Conservation (phyloP, 2,329 filamentous ascomycete genomes). For the Aspergillus eucalypticola region DNA sequence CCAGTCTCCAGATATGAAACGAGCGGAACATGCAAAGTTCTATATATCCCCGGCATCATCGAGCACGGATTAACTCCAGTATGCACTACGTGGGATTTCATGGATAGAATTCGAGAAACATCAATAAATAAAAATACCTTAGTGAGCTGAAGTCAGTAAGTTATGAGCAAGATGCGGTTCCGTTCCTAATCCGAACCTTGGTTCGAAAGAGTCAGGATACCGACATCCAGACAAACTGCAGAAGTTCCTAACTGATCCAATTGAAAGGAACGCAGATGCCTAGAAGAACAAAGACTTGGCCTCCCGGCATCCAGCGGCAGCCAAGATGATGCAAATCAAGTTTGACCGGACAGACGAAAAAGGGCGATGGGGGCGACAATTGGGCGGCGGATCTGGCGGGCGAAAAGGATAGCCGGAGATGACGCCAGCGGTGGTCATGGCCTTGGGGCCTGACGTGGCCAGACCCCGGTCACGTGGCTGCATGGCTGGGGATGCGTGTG, state of each 20-base stretch:
- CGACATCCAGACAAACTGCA: not conserved
- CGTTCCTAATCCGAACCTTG: constrained; percentile 4
- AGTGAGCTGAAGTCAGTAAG: too few relatives aligned
- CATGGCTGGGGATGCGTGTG: not conserved
- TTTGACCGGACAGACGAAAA: not conserved
- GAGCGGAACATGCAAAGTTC: too few relatives aligned
- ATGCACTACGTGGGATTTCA: too few relatives aligned
- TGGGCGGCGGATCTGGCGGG: not conserved
- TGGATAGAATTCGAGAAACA: too few relatives aligned
- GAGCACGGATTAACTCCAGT: too few relatives aligned
- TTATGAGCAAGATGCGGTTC: not conserved
- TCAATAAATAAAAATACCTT: too few relatives aligned
- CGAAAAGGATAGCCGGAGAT: not conserved
- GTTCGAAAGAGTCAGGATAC: not conserved
- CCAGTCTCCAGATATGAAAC: too few relatives aligned
- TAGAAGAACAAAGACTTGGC: not conserved
- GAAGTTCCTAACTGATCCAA: not conserved
- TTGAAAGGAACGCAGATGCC: not conserved
- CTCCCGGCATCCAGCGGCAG: not conserved
- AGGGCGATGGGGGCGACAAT: not conserved
- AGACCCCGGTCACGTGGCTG: constrained; percentile 4
- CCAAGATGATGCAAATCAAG: not conserved
- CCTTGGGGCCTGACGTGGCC: constrained; percentile 9
- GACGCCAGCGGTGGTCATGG: not conserved
- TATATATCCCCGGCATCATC: too few relatives aligned